Evolutionary conservation across 2,329 filamentous ascomycete species (phyloP).

Genomic region (Xylariaceae sp.): DNA sequence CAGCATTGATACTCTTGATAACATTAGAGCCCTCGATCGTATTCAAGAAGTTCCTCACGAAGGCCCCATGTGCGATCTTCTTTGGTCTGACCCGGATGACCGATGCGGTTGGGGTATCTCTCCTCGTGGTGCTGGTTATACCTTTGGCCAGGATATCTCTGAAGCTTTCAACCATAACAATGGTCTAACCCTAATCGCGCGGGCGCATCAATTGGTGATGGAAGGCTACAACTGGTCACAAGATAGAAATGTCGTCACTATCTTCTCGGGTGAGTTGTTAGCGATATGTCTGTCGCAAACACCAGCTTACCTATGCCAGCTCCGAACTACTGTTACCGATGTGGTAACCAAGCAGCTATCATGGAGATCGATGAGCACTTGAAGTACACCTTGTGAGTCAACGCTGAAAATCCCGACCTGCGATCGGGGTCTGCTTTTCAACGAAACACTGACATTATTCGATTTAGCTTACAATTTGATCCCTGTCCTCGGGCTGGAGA

Average conservation of each 20-base stretch:
- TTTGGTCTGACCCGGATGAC: slow-evolving; percentile 98
- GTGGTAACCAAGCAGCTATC: slow-evolving; percentile 98
- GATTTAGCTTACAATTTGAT: slow-evolving; percentile 89
- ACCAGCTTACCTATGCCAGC: slow-evolving; percentile 39
- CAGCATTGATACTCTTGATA: slow-evolving; percentile 92
- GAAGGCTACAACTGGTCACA: slow-evolving; percentile 99
- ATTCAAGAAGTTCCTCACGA: slow-evolving; percentile 99
- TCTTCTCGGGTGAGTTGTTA: slow-evolving; percentile 75
- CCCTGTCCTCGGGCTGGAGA: slow-evolving; percentile 96
- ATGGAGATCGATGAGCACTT: slow-evolving; percentile 99
- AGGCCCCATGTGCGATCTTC: slow-evolving; percentile 94
- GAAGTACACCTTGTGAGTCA: slow-evolving; percentile 96
- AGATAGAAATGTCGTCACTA: slow-evolving; percentile 95
- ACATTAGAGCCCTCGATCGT: slow-evolving; percentile 90
- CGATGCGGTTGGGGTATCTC: slow-evolving; percentile 95
- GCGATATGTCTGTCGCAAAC: neutral
- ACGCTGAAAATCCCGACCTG: no score
- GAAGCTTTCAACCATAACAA: slow-evolving; percentile 99
- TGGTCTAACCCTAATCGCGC: slow-evolving; percentile 87
- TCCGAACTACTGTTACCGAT: slow-evolving; percentile 96
- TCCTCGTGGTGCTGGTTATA: slow-evolving; percentile 89
- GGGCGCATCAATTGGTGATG: slow-evolving; percentile 98
- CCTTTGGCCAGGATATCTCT: slow-evolving; percentile 94
- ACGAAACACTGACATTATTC: slow-evolving; percentile 4
- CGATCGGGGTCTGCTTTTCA: slow-evolving; percentile 5